Evolutionary conservation across 2,329 filamentous ascomycete genomes (phyloP).

Genomic region (Aspergillaceae sp.): DNA sequence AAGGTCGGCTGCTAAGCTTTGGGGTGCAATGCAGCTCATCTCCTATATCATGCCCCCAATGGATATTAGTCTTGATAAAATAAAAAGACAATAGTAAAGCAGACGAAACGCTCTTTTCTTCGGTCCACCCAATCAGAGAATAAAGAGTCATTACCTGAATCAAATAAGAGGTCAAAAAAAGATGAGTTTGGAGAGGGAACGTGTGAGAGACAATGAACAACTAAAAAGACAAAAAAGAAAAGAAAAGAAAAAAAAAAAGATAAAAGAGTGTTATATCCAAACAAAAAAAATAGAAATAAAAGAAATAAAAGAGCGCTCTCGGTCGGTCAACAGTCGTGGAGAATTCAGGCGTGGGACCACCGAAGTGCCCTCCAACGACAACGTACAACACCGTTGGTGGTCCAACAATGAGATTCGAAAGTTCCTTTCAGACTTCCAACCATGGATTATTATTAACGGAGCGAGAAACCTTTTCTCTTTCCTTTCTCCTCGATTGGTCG

Average conservation of each 20-base stretch:
- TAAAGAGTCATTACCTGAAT: constrained; percentile 24
- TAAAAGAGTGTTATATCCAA: constrained; percentile 10
- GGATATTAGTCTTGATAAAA: constrained; percentile 13
- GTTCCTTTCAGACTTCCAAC: constrained; percentile 1
- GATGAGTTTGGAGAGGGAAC: constrained; percentile 19
- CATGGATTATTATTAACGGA: constrained; percentile 57
- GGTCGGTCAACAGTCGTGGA: constrained; percentile 20
- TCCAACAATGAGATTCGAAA: constrained; percentile 10
- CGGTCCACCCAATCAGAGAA: constrained; percentile 18
- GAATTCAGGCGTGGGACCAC: constrained; percentile 15
- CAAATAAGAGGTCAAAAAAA: constrained; percentile 12
- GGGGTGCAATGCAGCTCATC: constrained; percentile 14
- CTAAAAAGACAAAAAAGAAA: constrained; percentile 18
- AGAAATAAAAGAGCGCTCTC: constrained; percentile 17
- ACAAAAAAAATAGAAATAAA: constrained; percentile 3
- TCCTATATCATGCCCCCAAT: constrained; percentile 14
- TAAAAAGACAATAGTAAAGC: constrained; percentile 5
- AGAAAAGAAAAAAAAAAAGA: constrained; percentile 5
- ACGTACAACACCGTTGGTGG: constrained; percentile 11
- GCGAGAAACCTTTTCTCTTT: constrained; percentile 99
- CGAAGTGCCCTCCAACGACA: constrained; percentile 13
- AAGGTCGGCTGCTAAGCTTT: not conserved
- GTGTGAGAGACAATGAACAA: constrained; percentile 17
- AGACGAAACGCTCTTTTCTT: constrained; percentile 16
- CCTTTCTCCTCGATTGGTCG: constrained; percentile 93